phyloP scores from a whole-genome alignment of 805 yeast genomes.

The Dipodascopsis tothii region DNA sequence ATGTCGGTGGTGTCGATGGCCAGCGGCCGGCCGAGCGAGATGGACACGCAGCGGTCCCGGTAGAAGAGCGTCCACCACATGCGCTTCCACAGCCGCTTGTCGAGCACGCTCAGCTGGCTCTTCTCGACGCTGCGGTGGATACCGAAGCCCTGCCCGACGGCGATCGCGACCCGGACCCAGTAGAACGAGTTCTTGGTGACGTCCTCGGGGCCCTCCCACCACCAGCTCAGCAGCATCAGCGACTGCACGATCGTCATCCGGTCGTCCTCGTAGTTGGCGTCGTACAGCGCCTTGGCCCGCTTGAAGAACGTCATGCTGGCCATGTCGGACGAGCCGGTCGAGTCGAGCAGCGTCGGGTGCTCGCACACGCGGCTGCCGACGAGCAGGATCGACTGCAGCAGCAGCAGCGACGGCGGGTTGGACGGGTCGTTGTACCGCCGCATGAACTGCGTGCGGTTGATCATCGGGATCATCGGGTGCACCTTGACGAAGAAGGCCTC shows the following conservation, averaged over 20 bases:
- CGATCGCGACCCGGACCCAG: slow-evolving; percentile 63
- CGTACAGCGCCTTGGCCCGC: slow-evolving; percentile 68
- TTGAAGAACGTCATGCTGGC: slow-evolving; percentile 55
- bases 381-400: slow-evolving; percentile 62
- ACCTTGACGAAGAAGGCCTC: slow-evolving; percentile 54
- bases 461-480: slow-evolving; percentile 63
- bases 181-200: slow-evolving; percentile 58
- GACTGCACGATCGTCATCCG: slow-evolving; percentile 57
- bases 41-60: slow-evolving; percentile 60
- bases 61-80: slow-evolving; percentile 69
- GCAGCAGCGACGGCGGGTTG: slow-evolving; percentile 53
- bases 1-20: slow-evolving; percentile 64
- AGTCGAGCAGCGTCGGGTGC: slow-evolving; percentile 47
- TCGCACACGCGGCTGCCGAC: slow-evolving; percentile 59
- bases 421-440: slow-evolving; percentile 45
- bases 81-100: slow-evolving; percentile 50
- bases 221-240: slow-evolving; percentile 53
- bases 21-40: slow-evolving; percentile 68
- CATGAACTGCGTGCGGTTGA: slow-evolving; percentile 58
- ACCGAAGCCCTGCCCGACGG: slow-evolving; percentile 68
- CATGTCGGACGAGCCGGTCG: slow-evolving; percentile 40
- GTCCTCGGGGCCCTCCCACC: slow-evolving; percentile 69
- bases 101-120: slow-evolving; percentile 35
- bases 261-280: slow-evolving; percentile 60
- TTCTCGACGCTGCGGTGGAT: slow-evolving; percentile 48